Evolutionary conservation across 2,329 filamentous ascomycete genomes (phyloP), one percentile per base, ranked within the genome.

Genomic region (Cladosporium sp.): DNA sequence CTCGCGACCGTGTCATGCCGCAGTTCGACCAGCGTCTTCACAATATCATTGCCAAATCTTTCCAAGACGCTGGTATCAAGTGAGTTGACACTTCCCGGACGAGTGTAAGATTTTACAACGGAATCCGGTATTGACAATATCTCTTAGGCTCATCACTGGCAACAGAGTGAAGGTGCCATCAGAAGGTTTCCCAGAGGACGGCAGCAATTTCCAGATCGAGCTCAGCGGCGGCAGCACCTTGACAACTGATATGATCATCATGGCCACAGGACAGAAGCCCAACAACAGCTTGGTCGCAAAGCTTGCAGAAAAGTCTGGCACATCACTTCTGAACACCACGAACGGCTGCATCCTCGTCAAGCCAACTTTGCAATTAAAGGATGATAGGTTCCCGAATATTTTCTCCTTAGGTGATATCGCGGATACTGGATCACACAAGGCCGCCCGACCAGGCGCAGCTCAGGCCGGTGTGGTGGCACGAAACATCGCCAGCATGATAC

Each of bases 321-420:
- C 36, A 19, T 45, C 56, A 5, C 40, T 63, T 1, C 56, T 67
- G n/a, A 65, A 67, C 43, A 22, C 51, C 2, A 30, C 47, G 3
- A 63, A 66, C 12, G 63, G 65, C 19, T 70, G 67, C 58, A 58
- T 70, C 63, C 73, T 74, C 1, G 81, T 88, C 22, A 78, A 79
- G 51, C 75, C 79, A 0, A 85, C 81, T 0, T 74, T 88, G 34
- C 85, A 88, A 61, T 73, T 88, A 14, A 66, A 71, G 7, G 80
- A 83, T 63, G 70, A 75, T 1, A 59, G 62, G 0, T 73, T 80
- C 8, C 74, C 78, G 1, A 79, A 84, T 60, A 75, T 88, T 2
- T 88, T 85, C 64, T 82, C 81, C 1, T 80, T 84, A n/a, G 86
- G 86, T 17, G 86, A 88, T 62, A 82, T 89, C 4, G 80, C 84